These are phyloP conservation scores for Leccinum sublutescens DNA, from an alignment of 768 basidiomycete genomes.

Conservation along the genomic window DNA sequence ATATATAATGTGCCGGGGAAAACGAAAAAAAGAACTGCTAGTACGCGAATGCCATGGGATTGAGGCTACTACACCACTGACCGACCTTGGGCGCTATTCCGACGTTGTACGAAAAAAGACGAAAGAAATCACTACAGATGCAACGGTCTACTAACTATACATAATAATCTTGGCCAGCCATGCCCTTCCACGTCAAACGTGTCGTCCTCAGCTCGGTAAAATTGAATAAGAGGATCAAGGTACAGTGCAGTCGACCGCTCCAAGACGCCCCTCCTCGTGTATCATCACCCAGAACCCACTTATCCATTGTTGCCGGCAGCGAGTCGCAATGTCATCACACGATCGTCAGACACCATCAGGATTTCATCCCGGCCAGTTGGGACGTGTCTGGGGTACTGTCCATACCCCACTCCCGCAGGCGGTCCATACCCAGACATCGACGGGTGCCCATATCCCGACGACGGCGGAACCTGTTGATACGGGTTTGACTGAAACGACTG, in stretches of 20 bases:
- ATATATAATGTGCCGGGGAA: neutral
- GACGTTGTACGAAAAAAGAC: neutral
- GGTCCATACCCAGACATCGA: constrained; percentile 29
- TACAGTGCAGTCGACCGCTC: constrained; percentile 8
- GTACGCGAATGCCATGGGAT: neutral
- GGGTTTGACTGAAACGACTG: constrained; percentile 31
- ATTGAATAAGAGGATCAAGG: constrained; percentile 10
- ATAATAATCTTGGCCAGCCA: constrained; percentile 7
- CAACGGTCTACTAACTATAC: too few relatives aligned
- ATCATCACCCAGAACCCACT: constrained; percentile 1
- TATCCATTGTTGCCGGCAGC: constrained; percentile 29
- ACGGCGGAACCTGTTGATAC: constrained; percentile 29
- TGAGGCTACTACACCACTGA: neutral
- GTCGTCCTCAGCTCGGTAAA: constrained; percentile 15
- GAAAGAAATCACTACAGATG: too few relatives aligned
- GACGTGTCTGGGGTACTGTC: constrained; percentile 43
- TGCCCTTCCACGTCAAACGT: constrained; percentile 5
- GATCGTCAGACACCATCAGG: constrained; percentile 86
- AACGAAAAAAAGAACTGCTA: neutral
- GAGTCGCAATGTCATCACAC: constrained; percentile 68
- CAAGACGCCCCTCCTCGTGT: neutral
- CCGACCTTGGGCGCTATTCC: neutral
- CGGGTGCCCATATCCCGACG: constrained; percentile 28
- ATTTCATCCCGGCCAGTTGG: constrained; percentile 78
- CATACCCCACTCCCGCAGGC: constrained; percentile 30